These are phyloP conservation scores for Sarcocystis neurona DNA, from an alignment of 169 alveolate species.

Conservation along the genomic window DNA sequence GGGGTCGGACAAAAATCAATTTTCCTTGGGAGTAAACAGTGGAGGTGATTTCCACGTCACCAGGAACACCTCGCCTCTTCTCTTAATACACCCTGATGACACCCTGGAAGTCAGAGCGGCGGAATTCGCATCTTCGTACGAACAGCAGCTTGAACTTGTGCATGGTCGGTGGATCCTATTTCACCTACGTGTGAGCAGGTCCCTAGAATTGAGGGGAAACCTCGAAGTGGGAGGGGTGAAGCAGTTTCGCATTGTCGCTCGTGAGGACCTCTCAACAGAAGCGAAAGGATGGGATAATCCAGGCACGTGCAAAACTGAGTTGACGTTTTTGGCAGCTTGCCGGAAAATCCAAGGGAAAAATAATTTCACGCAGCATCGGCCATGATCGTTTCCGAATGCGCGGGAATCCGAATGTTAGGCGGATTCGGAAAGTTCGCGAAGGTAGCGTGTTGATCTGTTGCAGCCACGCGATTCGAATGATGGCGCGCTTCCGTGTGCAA, in stretches of 20 bases:
- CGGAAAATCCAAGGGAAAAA: background rate
- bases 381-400: constrained; percentile 60
- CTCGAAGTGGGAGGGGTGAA: constrained; percentile 55
- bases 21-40: constrained; percentile 40
- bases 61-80: constrained; percentile 42
- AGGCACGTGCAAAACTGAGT: no score
- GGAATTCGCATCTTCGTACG: constrained; percentile 33
- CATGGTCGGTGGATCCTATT: background rate
- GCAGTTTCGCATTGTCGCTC: constrained; percentile 59
- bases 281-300: constrained; percentile 70
- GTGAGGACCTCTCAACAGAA: constrained; percentile 55
- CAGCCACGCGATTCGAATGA: background rate
- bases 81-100: constrained; percentile 49
- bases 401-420: constrained; percentile 69
- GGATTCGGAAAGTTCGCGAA: constrained; percentile 69
- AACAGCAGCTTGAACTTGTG: background rate
- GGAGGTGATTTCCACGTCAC: constrained; percentile 44
- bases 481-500: background rate
- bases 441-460: constrained; percentile 20
- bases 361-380: constrained; percentile 35
- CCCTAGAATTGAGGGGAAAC: constrained; percentile 60
- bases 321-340: background rate
- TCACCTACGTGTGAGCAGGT: background rate
- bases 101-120: constrained; percentile 48
- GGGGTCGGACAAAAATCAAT: constrained; percentile 50